phyloP scores from a whole-genome alignment of 1,139 yeast species.

The Hansenula lynferdii region DNA sequence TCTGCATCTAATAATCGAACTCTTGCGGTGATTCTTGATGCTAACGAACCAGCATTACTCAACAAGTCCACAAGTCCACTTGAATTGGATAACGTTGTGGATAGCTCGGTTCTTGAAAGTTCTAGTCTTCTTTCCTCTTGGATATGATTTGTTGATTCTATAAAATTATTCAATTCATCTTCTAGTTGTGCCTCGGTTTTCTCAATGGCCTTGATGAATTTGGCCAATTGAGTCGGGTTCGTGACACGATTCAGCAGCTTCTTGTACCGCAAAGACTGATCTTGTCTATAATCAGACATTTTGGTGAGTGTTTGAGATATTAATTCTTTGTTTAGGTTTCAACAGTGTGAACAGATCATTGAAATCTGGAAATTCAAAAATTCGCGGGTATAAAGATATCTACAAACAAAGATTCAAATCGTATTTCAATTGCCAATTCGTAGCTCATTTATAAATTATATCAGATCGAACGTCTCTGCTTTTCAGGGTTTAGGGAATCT shows the following conservation, averaged over 20 bases:
- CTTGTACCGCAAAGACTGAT: conserved; percentile 15
- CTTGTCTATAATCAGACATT: background rate
- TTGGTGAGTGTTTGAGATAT: background rate
- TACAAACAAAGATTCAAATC: too few relatives aligned
- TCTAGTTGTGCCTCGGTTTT: conserved; percentile 16
- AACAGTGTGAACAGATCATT: too few relatives aligned
- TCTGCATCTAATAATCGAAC: conserved; percentile 71
- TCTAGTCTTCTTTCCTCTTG: conserved; percentile 30
- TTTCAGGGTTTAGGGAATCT: background rate
- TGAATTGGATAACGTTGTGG: conserved; percentile 37
- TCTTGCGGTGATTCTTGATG: conserved; percentile 61
- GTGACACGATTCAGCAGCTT: conserved; percentile 15
- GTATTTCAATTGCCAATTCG: too few relatives aligned
- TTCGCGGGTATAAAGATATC: too few relatives aligned
- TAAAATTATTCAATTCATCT: conserved; percentile 18
- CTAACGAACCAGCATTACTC: conserved; percentile 59
- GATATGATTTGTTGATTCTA: conserved; percentile 22
- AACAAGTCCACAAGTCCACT: conserved; percentile 46
- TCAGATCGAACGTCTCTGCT: background rate
- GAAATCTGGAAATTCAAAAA: too few relatives aligned
- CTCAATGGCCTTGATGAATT: conserved; percentile 21
- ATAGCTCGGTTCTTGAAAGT: conserved; percentile 37
- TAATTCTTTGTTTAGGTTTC: too few relatives aligned
- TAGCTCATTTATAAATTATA: too few relatives aligned
- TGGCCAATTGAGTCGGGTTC: conserved; percentile 16